Evolutionary conservation across 139 green algal genomes (phyloP), one percentile per base, ranked within the genome.

Genomic region (Closterium sp.): DNA sequence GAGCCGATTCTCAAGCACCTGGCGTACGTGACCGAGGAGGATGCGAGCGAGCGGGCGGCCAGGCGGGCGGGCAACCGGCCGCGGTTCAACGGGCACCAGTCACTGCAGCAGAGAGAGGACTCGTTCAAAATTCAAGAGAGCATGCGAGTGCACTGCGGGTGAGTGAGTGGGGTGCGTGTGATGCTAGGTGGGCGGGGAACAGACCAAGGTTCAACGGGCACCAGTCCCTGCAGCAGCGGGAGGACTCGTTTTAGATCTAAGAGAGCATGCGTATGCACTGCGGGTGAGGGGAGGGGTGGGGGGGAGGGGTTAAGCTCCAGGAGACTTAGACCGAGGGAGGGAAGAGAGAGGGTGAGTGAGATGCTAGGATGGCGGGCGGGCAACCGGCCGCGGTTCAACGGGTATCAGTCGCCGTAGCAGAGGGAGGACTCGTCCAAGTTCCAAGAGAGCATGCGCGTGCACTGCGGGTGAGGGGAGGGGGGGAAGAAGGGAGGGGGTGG

Each of bases 61-160:
- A 90, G 34, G 83, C 30, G 81, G 0, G 25, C 31, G 1, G 76
- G 89, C 30, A 69, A 35, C 25, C 33, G 34, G 21, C 89, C 89
- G 28, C 87, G 64, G 83, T 92, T 92, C 90, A 86, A 33, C 16
- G 89, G 89, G 34, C 43, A 92, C 64, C 89, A 64, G 23, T 85
- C 83, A n/a, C 69, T 33, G 89, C 84, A 64, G 30, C 34, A 92
- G 87, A 28, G 89, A 3, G n/a, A 32, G 25, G 84, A 92, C n/a
- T 90, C 83, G 21, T 92, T 92, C 32, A 25, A 36, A 3, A 28
- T 92, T 6, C 43, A 89, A 31, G 64, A 92, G 30, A 84, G 38
- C 33, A 92, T 92, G 89, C 66, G 21, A 34, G 89, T 92, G 34
- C 89, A 92, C 84, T 92, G 89, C 89, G 89, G 89, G 89, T 92